Evolutionary conservation across 2,329 filamentous ascomycete genomes (phyloP), one percentile per base, ranked within the genome.

Genomic region (Intubia oerlemansii): DNA sequence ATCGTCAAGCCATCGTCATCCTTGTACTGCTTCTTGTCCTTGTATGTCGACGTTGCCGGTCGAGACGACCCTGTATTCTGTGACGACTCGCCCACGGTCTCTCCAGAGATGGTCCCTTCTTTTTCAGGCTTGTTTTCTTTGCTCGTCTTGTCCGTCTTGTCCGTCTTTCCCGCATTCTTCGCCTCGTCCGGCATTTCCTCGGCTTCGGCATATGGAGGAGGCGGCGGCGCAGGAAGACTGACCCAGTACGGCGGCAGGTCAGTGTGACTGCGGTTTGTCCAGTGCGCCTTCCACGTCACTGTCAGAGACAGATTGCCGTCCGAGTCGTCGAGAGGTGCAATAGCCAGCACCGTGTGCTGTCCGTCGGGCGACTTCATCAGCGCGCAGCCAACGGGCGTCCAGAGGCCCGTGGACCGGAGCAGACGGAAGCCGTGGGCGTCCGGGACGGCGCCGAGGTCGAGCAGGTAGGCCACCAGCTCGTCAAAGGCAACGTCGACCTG

Each of bases 401-500:
- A 71, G 2, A 71, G 40, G 0, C 66, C 66, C 5, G 62, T 62
- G 0, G 57, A 58, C 16, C 63, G 52, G 32, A 72, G 36, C 36
- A 70, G 45, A 23, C 56, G 57, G 57, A 66, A 69, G 3, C 66
- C 66, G 28, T 63, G 61, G 0, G 60, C 44, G 32, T 70, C 62
- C 0, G 67, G 66, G 3, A 68, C 50, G 2, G 68, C 69, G 3
- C 70, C 70, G 7, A 71, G 51, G 42, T 75, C 69, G 2, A 75
- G 45, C 20, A 75, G 46, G 34, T 74, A 74, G 16, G 55, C 58
- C 1, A 75, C 47, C 4, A 76, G 47, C 36, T 69, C 61, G 33
- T 68, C 62, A 38, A 75, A 70, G 1, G 46, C 50, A 2, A 60
- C 46, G 17, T 62, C 59, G 11, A 59, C 58, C 42, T 62, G 59